Conservation (phyloP, 495 filamentous ascomycete species). For the Penicillium tannophilum region DNA sequence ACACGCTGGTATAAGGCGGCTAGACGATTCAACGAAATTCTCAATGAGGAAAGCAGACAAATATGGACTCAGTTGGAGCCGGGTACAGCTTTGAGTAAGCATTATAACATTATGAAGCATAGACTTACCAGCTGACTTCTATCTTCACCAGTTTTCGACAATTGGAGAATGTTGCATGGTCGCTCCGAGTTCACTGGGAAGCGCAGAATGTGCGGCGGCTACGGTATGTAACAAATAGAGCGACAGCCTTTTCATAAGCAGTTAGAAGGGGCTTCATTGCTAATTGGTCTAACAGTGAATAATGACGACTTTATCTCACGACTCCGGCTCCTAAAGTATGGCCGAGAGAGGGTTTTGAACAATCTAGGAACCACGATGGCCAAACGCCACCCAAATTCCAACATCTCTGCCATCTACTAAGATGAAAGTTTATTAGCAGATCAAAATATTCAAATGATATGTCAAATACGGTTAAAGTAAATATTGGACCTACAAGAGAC, state of each 20-base stretch:
- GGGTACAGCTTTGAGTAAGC: slow-evolving; percentile 73
- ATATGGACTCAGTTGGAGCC: slow-evolving; percentile 79
- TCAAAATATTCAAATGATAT: background rate
- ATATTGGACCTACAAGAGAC: background rate
- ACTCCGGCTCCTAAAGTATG: slow-evolving; percentile 70
- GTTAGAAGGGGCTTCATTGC: background rate
- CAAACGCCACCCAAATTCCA: too few relatives aligned
- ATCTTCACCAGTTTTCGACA: slow-evolving; percentile 75
- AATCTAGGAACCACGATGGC: slow-evolving; percentile 31
- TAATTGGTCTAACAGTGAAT: slow-evolving; percentile 58
- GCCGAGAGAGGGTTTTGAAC: slow-evolving; percentile 54
- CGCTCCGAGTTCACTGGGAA: slow-evolving; percentile 78
- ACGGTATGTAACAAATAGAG: slow-evolving; percentile 59
- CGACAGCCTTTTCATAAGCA: background rate
- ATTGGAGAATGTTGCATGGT: slow-evolving; percentile 92
- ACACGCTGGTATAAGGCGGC: slow-evolving; percentile 78
- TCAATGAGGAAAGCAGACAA: slow-evolving; percentile 55
- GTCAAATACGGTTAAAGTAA: background rate
- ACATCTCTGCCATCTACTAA: too few relatives aligned
- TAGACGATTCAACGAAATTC: slow-evolving; percentile 60
- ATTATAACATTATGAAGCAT: background rate
- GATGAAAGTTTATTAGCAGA: background rate
- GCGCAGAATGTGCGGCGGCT: slow-evolving; percentile 85
- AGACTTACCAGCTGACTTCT: slow-evolving; percentile 8
- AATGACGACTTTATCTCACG: slow-evolving; percentile 84